Evolutionary conservation across 2,329 filamentous ascomycete genomes (phyloP).

Genomic region (Trichoderma sp.): DNA sequence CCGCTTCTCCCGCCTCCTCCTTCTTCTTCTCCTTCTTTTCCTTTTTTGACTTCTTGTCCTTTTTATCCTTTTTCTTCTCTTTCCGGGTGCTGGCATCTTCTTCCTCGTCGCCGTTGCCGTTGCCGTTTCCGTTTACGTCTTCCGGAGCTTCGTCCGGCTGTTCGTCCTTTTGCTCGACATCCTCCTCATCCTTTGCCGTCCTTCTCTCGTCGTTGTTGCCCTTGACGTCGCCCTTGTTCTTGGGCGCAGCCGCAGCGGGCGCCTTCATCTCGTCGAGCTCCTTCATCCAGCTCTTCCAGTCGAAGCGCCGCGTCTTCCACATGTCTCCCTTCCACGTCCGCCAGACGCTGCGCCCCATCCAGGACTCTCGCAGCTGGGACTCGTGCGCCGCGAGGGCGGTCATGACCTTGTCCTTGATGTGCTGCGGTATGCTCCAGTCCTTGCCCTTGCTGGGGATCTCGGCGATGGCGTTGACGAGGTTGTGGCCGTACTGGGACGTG

Average conservation of each 20-base stretch:
- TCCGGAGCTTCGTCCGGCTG: not conserved
- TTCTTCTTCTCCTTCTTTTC: not conserved
- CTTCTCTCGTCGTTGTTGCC: constrained; percentile 2
- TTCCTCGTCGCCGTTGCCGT: not conserved
- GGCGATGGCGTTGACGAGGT: constrained; percentile 54
- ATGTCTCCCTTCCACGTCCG: constrained; percentile 60
- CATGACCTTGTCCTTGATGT: constrained; percentile 61
- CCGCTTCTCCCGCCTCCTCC: constrained; percentile 22
- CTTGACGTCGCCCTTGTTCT: constrained; percentile 13
- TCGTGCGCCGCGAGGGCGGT: constrained; percentile 52
- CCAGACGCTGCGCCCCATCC: constrained; percentile 60
- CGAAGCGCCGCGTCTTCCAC: constrained; percentile 55
- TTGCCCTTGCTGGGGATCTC: constrained; percentile 53
- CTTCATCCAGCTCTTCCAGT: constrained; percentile 62
- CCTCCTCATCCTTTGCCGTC: not conserved
- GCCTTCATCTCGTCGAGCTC: constrained; percentile 43
- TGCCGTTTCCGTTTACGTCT: not conserved
- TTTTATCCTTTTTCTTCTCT: not conserved
- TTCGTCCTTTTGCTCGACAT: not conserved
- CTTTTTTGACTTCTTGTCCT: not conserved
- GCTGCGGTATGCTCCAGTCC: constrained; percentile 55
- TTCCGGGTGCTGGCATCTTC: not conserved
- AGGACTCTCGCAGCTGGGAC: constrained; percentile 53
- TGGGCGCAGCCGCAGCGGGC: constrained; percentile 29
- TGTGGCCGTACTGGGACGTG: constrained; percentile 54